Evolutionary conservation across 2,329 filamentous ascomycete genomes (phyloP).

Genomic region (Nectriaceae sp.): DNA sequence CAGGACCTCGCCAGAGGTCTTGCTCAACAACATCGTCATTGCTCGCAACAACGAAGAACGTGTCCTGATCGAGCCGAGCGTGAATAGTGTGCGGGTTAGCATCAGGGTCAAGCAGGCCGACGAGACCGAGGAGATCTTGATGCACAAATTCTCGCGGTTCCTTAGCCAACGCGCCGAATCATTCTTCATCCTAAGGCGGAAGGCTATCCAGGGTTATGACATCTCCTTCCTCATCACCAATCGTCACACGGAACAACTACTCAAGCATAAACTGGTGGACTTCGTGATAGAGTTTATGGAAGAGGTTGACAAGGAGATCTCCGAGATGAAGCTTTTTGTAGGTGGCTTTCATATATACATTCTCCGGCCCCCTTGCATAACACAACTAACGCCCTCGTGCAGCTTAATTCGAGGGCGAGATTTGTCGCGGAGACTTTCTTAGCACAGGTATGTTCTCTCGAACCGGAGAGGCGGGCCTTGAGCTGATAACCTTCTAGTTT

Average conservation of each 20-base stretch:
- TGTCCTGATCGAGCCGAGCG: conserved; percentile 91
- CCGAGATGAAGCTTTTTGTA: conserved; percentile 99
- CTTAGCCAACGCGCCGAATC: conserved; percentile 79
- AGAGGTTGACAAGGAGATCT: conserved; percentile 99
- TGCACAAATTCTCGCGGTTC: conserved; percentile 92
- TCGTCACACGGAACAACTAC: conserved; percentile 97
- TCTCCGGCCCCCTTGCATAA: too few species aligned
- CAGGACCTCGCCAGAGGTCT: conserved; percentile 86
- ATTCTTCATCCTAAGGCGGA: conserved; percentile 88
- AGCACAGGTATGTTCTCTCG: too few species aligned
- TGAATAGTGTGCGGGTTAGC: conserved; percentile 96
- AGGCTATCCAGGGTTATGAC: conserved; percentile 95
- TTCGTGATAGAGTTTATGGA: conserved; percentile 99
- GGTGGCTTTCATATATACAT: too few species aligned
- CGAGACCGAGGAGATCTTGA: conserved; percentile 96
- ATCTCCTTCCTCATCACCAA: conserved; percentile 99
- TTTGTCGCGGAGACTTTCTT: not conserved
- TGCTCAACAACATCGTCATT: conserved; percentile 87
- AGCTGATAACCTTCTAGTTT: too few species aligned
- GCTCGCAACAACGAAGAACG: conserved; percentile 96
- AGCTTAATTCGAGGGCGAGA: not conserved
- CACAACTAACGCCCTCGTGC: not conserved
- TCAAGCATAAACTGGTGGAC: conserved; percentile 98
- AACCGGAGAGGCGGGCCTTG: too few species aligned
- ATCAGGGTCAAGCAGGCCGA: conserved; percentile 99